Base-by-base conservation (phyloP, 164 flowering plant species). In the Macadamia integrifolia region DNA sequence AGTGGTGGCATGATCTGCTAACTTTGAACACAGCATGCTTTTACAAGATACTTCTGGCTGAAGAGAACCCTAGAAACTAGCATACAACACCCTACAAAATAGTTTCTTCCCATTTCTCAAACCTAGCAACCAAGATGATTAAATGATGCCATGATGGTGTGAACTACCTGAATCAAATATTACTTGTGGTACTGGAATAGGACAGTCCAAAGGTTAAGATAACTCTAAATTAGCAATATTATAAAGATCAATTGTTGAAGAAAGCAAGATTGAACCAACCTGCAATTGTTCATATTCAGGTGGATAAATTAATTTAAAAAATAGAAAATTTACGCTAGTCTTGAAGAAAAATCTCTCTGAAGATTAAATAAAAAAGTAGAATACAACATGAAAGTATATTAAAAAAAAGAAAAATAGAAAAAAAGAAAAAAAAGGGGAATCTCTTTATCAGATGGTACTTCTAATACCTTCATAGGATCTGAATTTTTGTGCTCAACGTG, bases 391-490 rank as follows among this genome's bases (percentile, higher is more conserved):
- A 9, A 6, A 65, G n/a, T 6, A 46, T 46, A 46, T 46, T 8
- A 46, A 7, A 32, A 53, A 17, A 40, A 67, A 12, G 15, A 23
- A 23, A 23, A 23, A 23, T 0, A 23, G 23, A 23, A 23, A 23
- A 23, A 23, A 23, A 23, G 23, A 23, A 23, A 23, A 23, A 53
- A 17, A 40, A 67, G n/a, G 15, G 28, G 1, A 3, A 7, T 7
- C 6, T 44, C 63, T 32, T 46, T 60, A 59, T 59, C 9, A 28
- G 11, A 61, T 42, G 14, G 12, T 40, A 56, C 57, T n/a, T 57
- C 31, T 65, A 60, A 56, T 77, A 88, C 93, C 92, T 87, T 86
- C 17, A 62, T 65, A 28, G 64, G 69, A 62, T 76, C 73, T 31
- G 80, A 66, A 75, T 61, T 30, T 18, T 44, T 73, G 64, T 77